phyloP scores from a whole-genome alignment of 148 eudicot species.

The Heliamphora exappendiculata region DNA sequence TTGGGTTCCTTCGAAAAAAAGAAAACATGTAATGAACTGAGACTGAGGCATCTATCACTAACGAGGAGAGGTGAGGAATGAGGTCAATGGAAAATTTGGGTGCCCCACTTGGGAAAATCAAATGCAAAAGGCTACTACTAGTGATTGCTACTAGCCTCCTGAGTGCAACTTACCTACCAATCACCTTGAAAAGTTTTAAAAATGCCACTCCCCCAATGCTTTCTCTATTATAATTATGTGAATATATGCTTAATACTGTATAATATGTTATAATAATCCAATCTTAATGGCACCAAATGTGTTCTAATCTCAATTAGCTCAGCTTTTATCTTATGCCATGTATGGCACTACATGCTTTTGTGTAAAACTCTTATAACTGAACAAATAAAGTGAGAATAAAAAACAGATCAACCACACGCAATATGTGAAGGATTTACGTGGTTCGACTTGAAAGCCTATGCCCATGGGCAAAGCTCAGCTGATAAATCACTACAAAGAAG shows the following conservation, averaged over 20 bases:
- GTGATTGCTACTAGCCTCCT: conserved; percentile 3
- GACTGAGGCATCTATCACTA: neutral
- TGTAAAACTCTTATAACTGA: too few relatives aligned
- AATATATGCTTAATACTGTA: conserved; percentile 17
- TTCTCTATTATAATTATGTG: neutral
- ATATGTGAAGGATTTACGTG: too few relatives aligned
- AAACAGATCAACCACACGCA: too few relatives aligned
- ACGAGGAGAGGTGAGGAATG: conserved; percentile 19
- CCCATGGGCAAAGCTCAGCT: too few relatives aligned
- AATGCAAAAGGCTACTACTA: conserved; percentile 19
- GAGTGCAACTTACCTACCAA: conserved; percentile 22
- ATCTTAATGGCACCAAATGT: conserved; percentile 10
- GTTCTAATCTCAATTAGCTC: neutral
- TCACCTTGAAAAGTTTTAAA: conserved; percentile 14
- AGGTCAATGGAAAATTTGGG: conserved; percentile 19
- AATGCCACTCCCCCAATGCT: neutral
- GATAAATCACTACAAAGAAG: too few relatives aligned
- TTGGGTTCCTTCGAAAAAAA: neutral
- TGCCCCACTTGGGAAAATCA: conserved; percentile 17
- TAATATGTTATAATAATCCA: conserved; percentile 3
- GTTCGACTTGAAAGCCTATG: too few relatives aligned
- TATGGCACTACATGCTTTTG: conserved; percentile 1
- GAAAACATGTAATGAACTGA: conserved; percentile 3
- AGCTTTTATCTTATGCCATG: neutral
- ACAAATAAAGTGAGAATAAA: too few relatives aligned